These are phyloP conservation scores for Colletotrichum cuscutae DNA, from an alignment of 2,329 filamentous ascomycete genomes.

Conservation along the genomic window DNA sequence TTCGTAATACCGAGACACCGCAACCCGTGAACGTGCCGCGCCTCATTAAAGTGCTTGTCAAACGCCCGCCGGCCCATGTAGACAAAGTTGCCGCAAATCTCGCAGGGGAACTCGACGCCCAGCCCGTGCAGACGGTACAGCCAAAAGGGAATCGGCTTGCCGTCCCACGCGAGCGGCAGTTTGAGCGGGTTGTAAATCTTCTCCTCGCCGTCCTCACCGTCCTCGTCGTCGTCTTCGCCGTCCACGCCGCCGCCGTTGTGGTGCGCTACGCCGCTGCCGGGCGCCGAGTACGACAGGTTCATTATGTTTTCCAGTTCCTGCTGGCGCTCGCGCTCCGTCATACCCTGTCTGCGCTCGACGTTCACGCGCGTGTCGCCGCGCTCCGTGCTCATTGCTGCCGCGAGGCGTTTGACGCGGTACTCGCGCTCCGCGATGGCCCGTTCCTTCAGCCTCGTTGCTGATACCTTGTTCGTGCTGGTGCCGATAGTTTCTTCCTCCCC, in stretches of 20 bases:
- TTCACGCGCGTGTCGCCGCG: conserved; percentile 92
- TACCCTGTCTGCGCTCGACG: conserved; percentile 94
- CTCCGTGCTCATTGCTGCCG: conserved; percentile 85
- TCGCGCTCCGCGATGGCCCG: conserved; percentile 91
- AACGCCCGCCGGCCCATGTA: conserved; percentile 97
- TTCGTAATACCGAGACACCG: conserved; percentile 95
- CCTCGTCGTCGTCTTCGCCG: conserved; percentile 65
- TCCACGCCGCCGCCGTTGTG: conserved; percentile 39
- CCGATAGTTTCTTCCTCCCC: conserved; percentile 43
- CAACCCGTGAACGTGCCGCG: conserved; percentile 90
- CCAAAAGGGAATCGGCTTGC: conserved; percentile 99
- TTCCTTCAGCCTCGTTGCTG: conserved; percentile 78
- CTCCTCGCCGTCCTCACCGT: conserved; percentile 82
- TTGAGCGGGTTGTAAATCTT: conserved; percentile 98
- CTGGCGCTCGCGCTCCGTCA: conserved; percentile 96
- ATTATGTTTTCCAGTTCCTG: conserved; percentile 93
- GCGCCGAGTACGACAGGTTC: conserved; percentile 60
- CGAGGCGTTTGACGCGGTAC: conserved; percentile 81
- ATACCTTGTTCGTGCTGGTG: conserved; percentile 41
- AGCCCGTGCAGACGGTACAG: conserved; percentile 96
- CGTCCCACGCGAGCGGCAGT: conserved; percentile 95
- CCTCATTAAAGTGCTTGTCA: conserved; percentile 98
- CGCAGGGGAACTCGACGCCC: conserved; percentile 93
- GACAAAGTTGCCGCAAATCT: conserved; percentile 98
- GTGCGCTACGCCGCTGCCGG: conserved; percentile 33